Conservation (phyloP, 345 rosid genomes). For the Gossypium mustelinum region DNA sequence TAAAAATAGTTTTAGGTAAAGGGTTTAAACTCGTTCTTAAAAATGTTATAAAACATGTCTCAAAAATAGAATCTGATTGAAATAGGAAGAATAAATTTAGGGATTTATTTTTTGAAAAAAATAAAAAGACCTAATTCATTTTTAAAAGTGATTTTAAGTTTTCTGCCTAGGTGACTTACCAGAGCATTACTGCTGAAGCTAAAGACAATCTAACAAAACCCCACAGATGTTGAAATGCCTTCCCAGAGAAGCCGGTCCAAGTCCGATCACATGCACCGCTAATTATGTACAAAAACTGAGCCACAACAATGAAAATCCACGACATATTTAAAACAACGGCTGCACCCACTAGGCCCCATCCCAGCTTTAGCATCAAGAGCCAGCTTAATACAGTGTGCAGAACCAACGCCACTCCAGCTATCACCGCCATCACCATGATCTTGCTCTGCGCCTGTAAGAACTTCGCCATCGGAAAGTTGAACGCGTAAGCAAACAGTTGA, state of each 20-base stretch:
- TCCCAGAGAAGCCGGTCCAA: conserved; percentile 76
- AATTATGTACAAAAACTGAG: conserved; percentile 56
- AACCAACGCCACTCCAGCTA: conserved; percentile 50
- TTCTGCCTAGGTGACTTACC: conserved; percentile 34
- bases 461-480: conserved; percentile 75
- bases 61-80: too few species aligned
- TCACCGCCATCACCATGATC: conserved; percentile 74
- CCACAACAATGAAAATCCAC: conserved; percentile 58
- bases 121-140: too few species aligned
- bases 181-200: conserved; percentile 90
- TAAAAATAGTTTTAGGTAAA: too few species aligned
- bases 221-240: conserved; percentile 75
- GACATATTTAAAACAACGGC: conserved; percentile 65
- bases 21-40: too few species aligned
- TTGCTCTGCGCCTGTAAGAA: conserved; percentile 92
- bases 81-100: too few species aligned
- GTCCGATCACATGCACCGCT: conserved; percentile 75
- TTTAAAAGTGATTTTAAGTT: too few species aligned
- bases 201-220: conserved; percentile 64
- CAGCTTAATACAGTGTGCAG: conserved; percentile 63
- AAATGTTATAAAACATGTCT: too few species aligned
- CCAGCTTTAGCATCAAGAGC: conserved; percentile 52
- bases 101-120: too few species aligned
- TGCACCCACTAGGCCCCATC: conserved; percentile 73
- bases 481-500: conserved; percentile 69